A percentile compares a stretch with the other conserved stretches of the same genome.
phyloP scores from a whole-genome alignment of 208 protist genomes.

The Leishmania lainsoni region DNA sequence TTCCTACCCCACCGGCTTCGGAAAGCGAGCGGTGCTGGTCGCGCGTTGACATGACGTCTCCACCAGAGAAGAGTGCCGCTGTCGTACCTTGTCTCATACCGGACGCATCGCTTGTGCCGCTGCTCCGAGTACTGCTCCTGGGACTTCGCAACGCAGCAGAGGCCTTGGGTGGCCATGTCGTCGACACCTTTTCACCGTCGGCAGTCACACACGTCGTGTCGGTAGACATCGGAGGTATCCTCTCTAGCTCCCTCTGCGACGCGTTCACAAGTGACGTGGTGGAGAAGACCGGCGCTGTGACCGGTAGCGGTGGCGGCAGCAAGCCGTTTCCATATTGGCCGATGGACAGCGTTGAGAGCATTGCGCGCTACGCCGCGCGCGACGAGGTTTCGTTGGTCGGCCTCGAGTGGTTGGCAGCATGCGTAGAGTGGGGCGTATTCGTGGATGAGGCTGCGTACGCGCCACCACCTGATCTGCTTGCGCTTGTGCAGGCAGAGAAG shows the following conservation, averaged over 20 bases:
- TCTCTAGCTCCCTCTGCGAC: constrained; percentile 28
- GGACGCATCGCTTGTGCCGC: constrained; percentile 11
- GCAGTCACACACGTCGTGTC: constrained; percentile 77
- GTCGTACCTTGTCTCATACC: constrained; percentile 2
- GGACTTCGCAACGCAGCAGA: constrained; percentile 50
- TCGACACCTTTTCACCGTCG: constrained; percentile 38
- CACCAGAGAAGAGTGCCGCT: neutral
- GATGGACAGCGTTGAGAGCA: neutral
- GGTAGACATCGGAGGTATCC: constrained; percentile 56
- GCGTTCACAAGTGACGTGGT: constrained; percentile 19
- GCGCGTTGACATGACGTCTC: neutral
- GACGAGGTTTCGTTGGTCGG: constrained; percentile 48
- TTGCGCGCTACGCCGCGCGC: constrained; percentile 14
- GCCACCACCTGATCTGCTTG: constrained; percentile 9
- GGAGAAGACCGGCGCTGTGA: neutral
- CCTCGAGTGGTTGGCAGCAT: constrained; percentile 51
- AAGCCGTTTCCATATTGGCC: constrained; percentile 27
- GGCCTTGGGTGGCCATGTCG: constrained; percentile 58
- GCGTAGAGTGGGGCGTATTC: constrained; percentile 68
- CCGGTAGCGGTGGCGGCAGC: neutral
- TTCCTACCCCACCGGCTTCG: constrained; percentile 11
- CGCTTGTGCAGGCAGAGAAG: neutral
- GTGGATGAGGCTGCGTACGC: constrained; percentile 45
- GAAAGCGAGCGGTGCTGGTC: constrained; percentile 2
- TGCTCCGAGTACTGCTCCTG: constrained; percentile 54